Evolutionary conservation across 257 asterid genomes (phyloP).

Genomic region (Echites panduratus): DNA sequence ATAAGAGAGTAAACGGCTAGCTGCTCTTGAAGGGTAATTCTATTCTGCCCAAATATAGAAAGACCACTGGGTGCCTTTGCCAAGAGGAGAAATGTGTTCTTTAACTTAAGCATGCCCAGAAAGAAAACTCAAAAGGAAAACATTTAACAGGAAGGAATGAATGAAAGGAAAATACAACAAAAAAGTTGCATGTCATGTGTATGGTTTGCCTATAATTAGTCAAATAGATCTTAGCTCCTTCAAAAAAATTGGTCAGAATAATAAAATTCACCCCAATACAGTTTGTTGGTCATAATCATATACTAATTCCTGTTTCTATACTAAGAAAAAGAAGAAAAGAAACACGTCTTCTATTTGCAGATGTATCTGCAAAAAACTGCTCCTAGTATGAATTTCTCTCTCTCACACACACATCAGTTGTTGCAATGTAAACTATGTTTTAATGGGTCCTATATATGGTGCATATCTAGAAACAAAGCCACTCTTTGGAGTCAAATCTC

Average conservation of each 20-base stretch:
- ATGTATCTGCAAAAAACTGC: slow-evolving; percentile 9
- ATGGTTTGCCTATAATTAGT: slow-evolving; percentile 9
- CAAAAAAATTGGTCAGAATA: not conserved
- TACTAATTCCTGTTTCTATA: slow-evolving; percentile 20
- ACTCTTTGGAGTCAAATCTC: not conserved
- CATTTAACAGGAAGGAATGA: too few species aligned
- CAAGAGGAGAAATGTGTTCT: too few species aligned
- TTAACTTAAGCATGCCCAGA: not conserved
- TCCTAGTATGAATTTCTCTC: slow-evolving; percentile 8
- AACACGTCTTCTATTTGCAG: slow-evolving; percentile 4
- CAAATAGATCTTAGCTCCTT: not conserved
- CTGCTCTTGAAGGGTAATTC: too few species aligned
- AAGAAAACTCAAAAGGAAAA: too few species aligned
- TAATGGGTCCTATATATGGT: not conserved
- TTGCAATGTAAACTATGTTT: not conserved
- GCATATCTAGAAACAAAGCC: not conserved
- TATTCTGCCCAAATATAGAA: not conserved
- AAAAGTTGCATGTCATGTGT: slow-evolving; percentile 9
- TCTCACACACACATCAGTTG: slow-evolving; percentile 6
- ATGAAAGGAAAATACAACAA: not conserved
- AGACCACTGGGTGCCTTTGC: not conserved
- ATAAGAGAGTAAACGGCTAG: not conserved
- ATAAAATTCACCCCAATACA: not conserved
- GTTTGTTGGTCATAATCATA: not conserved
- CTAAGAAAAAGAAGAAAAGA: not conserved